Evolutionary conservation across 106 monocot genomes (phyloP).

Genomic region (Triglochin maritima): DNA sequence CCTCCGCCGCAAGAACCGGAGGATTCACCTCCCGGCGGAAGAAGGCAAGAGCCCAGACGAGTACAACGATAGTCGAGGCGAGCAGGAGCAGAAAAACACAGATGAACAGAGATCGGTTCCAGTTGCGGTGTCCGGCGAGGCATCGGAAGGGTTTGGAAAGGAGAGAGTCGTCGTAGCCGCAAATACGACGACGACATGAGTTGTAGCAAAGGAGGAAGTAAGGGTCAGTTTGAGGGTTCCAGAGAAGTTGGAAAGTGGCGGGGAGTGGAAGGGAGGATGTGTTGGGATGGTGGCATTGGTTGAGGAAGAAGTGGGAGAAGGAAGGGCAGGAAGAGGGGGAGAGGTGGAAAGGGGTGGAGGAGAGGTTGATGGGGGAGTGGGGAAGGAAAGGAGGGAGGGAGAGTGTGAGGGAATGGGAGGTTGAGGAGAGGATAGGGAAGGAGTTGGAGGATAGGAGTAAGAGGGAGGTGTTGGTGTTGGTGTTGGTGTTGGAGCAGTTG

Average conservation of each 20-base stretch:
- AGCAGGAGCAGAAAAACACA: constrained; percentile 15
- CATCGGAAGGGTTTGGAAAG: constrained; percentile 41
- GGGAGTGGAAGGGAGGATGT: constrained; percentile 6
- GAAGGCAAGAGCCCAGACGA: constrained; percentile 14
- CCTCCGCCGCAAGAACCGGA: neutral
- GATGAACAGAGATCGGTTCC: constrained; percentile 14
- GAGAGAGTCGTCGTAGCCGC: constrained; percentile 45
- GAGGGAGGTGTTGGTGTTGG: constrained; percentile 13
- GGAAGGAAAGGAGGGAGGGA: neutral
- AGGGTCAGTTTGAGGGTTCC: constrained; percentile 22
- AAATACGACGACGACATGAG: constrained; percentile 13
- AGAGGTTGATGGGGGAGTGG: constrained; percentile 25
- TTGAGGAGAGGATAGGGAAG: constrained; percentile 3
- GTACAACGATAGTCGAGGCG: constrained; percentile 16
- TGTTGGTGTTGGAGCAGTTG: constrained; percentile 17
- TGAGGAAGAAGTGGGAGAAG: constrained; percentile 16
- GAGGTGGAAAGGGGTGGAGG: constrained; percentile 28
- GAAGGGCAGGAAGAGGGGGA: constrained; percentile 12
- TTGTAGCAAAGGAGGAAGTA: constrained; percentile 34
- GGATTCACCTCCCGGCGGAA: constrained; percentile 15
- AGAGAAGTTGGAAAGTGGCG: constrained; percentile 29
- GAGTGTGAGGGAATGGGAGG: constrained; percentile 4
- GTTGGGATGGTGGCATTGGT: neutral
- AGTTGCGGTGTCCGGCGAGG: neutral
- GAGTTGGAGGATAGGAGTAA: constrained; percentile 4